Evolutionary conservation across 257 asterid genomes (phyloP).

Genomic region (Nicotiana paniculata): DNA sequence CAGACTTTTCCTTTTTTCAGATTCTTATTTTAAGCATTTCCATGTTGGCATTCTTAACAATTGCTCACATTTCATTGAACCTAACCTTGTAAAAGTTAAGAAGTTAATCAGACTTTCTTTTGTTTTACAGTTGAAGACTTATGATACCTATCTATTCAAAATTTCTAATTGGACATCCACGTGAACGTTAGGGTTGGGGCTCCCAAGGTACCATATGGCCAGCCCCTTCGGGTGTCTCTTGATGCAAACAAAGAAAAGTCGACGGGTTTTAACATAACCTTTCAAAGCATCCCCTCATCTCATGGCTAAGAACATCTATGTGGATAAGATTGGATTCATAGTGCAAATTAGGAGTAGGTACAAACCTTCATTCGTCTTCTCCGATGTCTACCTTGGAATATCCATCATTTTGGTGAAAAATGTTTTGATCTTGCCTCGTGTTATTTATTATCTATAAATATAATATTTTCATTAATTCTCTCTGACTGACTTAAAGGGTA

Average conservation of each 20-base stretch:
- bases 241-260: neutral
- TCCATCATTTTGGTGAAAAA: neutral
- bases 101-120: neutral
- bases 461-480: neutral
- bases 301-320: neutral
- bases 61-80: neutral
- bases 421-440: neutral
- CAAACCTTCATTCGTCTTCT: neutral
- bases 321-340: neutral
- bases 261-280: neutral
- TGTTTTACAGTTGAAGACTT: neutral
- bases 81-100: neutral
- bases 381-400: neutral
- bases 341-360: conserved; percentile 1
- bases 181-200: neutral
- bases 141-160: neutral
- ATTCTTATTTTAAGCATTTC: conserved; percentile 4
- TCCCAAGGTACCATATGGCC: neutral
- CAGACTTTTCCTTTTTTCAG: neutral
- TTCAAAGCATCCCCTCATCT: neutral
- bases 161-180: neutral
- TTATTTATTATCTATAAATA: neutral
- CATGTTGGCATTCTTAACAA: neutral
- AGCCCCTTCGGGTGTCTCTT: neutral
- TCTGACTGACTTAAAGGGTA: neutral